Percentiles rank a stretch among this genome's conserved stretches.
Evolutionary conservation across 306 rosid genomes (phyloP).

Genomic region (Carpinus viminea): DNA sequence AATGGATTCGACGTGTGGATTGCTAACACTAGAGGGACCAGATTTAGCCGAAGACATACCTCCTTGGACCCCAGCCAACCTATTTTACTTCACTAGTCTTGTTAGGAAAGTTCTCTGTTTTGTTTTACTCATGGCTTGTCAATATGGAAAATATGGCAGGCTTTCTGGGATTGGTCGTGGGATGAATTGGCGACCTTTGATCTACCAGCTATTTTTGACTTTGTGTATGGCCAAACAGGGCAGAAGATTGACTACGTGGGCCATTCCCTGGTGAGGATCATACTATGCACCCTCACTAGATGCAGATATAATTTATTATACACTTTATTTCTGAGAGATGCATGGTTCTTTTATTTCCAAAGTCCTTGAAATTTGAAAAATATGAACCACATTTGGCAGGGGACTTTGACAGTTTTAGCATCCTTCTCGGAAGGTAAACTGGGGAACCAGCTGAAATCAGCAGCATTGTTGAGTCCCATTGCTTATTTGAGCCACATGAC

Average conservation of each 20-base stretch:
- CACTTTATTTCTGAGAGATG: background rate
- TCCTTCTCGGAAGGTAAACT: conserved; percentile 70
- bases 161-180: conserved; percentile 84
- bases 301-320: background rate
- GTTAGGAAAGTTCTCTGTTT: too few relatives aligned
- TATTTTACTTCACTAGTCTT: background rate
- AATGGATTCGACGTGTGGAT: conserved; percentile 88
- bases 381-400: conserved; percentile 47
- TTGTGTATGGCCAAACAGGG: conserved; percentile 58
- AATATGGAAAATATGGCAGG: conserved; percentile 37
- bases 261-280: conserved; percentile 68
- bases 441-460: conserved; percentile 60
- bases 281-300: background rate
- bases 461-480: conserved; percentile 75
- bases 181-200: conserved; percentile 75
- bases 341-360: background rate
- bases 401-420: conserved; percentile 72
- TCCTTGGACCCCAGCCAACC: conserved; percentile 40
- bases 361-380: conserved; percentile 10
- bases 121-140: too few relatives aligned
- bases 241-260: conserved; percentile 84
- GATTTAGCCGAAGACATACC: conserved; percentile 63
- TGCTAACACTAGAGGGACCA: conserved; percentile 82
- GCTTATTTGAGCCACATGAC: conserved; percentile 80
- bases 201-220: conserved; percentile 77